Evolutionary conservation across 805 yeast genomes (phyloP).

Genomic region (Kodamaea laetipori): DNA sequence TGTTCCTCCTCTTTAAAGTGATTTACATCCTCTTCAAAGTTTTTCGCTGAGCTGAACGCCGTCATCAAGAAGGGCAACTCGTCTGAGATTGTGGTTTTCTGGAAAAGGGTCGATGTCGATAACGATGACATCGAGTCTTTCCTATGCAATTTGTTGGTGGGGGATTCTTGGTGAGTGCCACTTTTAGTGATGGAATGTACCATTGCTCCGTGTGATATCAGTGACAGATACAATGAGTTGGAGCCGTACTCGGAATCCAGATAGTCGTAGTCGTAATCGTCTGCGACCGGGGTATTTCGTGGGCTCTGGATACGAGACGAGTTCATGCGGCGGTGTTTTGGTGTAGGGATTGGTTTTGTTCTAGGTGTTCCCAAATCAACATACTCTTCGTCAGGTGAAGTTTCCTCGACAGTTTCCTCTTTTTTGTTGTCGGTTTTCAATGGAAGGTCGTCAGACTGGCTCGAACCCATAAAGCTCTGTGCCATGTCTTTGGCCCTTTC

Average conservation of each 20-base stretch:
- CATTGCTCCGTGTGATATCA: constrained; percentile 30
- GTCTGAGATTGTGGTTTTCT: constrained; percentile 57
- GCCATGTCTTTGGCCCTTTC: constrained; percentile 31
- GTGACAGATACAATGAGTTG: constrained; percentile 23
- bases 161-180: constrained; percentile 5
- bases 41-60: constrained; percentile 66
- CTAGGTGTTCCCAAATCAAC: constrained; percentile 2
- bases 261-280: constrained; percentile 19
- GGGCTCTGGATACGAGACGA: constrained; percentile 10
- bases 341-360: constrained; percentile 7
- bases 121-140: constrained; percentile 32
- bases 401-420: constrained; percentile 6
- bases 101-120: constrained; percentile 41
- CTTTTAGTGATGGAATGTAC: constrained; percentile 42
- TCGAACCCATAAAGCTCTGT: constrained; percentile 5
- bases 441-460: constrained; percentile 3
- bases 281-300: constrained; percentile 6
- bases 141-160: constrained; percentile 16
- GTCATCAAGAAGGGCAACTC: constrained; percentile 67
- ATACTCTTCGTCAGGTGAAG: constrained; percentile 1
- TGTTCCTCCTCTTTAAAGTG: constrained; percentile 24
- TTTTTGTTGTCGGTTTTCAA: too few species aligned
- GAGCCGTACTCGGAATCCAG: constrained; percentile 32
- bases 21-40: constrained; percentile 51
- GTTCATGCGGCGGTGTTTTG: constrained; percentile 9